phyloP scores from a whole-genome alignment of 2,329 filamentous ascomycete genomes.

The Paecilomyces variotii region DNA sequence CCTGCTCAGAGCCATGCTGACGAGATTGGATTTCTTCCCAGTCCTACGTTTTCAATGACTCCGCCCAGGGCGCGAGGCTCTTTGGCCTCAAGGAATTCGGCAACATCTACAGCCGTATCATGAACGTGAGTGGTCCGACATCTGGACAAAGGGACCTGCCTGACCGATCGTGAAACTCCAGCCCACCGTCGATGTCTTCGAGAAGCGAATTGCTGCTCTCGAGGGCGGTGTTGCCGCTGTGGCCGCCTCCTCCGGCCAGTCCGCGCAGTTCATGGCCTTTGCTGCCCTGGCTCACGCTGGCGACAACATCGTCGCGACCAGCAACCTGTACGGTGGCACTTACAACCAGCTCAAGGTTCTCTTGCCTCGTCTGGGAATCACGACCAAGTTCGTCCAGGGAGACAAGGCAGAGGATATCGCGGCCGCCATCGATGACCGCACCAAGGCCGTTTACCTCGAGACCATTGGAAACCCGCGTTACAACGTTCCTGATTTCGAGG shows the following conservation, averaged over 20 bases:
- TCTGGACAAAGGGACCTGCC: not conserved
- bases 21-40: constrained; percentile 23
- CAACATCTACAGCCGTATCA: constrained; percentile 96
- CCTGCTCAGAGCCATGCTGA: not conserved
- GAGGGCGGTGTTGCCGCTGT: constrained; percentile 86
- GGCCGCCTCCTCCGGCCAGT: constrained; percentile 76
- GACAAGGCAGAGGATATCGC: constrained; percentile 73
- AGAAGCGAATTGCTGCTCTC: constrained; percentile 91
- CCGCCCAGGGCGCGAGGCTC: constrained; percentile 84
- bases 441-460: constrained; percentile 87
- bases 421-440: constrained; percentile 80
- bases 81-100: constrained; percentile 96
- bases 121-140: constrained; percentile 58
- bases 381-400: constrained; percentile 77
- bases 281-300: constrained; percentile 74
- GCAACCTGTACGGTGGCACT: constrained; percentile 87
- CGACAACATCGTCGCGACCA: constrained; percentile 88
- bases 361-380: constrained; percentile 76
- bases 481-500: constrained; percentile 86
- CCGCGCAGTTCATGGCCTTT: constrained; percentile 87
- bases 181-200: constrained; percentile 92
- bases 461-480: constrained; percentile 90
- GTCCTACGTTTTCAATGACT: constrained; percentile 94
- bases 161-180: constrained; percentile 23
- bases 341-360: constrained; percentile 97